Evolutionary conservation across 805 yeast genomes (phyloP).

Genomic region (Geotrichum ghanense): DNA sequence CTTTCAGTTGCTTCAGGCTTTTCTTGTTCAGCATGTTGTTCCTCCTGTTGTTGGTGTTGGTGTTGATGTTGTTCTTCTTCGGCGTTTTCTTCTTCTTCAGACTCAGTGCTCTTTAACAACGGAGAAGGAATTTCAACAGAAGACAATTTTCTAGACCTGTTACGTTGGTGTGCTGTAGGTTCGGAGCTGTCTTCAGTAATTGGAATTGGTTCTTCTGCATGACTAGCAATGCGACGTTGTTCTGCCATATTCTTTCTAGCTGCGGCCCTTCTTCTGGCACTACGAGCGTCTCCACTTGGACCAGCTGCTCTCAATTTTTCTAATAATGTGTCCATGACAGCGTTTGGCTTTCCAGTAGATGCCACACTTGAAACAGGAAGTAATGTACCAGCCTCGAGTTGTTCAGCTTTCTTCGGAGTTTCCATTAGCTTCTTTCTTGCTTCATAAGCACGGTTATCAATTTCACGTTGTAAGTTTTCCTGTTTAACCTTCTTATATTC

Average conservation of each 20-base stretch:
- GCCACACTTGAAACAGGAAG: conserved; percentile 8
- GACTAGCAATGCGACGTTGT: conserved; percentile 18
- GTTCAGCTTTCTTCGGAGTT: conserved; percentile 28
- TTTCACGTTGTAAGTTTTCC: conserved; percentile 74
- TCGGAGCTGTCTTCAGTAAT: background rate
- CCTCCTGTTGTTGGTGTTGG: background rate
- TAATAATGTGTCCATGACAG: conserved; percentile 75
- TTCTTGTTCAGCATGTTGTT: background rate
- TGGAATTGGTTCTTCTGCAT: conserved; percentile 1
- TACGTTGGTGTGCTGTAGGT: background rate
- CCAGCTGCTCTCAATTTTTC: conserved; percentile 84
- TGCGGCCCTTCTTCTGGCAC: conserved; percentile 71
- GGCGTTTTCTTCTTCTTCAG: background rate
- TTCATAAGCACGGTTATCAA: conserved; percentile 67
- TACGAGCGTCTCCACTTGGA: conserved; percentile 62
- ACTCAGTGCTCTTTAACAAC: background rate
- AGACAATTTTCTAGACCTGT: background rate
- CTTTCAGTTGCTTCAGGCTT: background rate
- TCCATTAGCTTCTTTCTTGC: conserved; percentile 57
- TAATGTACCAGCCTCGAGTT: conserved; percentile 10
- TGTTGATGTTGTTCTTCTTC: background rate
- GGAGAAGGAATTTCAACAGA: background rate
- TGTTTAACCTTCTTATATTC: conserved; percentile 72
- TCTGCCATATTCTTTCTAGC: conserved; percentile 53
- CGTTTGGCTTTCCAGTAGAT: conserved; percentile 17